Evolutionary conservation across 805 yeast species (phyloP).

Genomic region (Candida tammaniensis): DNA sequence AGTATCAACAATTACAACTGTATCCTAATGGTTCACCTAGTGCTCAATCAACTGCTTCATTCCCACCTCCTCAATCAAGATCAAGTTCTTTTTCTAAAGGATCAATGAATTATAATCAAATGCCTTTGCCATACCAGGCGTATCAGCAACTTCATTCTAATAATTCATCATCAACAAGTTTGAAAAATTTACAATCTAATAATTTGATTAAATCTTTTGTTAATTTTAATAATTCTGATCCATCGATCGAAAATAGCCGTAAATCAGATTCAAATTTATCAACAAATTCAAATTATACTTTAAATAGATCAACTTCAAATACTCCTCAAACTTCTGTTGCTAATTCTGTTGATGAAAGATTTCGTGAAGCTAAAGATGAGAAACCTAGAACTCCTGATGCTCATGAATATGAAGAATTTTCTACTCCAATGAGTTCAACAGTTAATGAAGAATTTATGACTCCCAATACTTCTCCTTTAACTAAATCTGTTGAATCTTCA

Average conservation of each 20-base stretch:
- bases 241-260: constrained; percentile 7
- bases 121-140: constrained; percentile 9
- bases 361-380: constrained; percentile 1
- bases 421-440: constrained; percentile 9
- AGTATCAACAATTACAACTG: constrained; percentile 13
- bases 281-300: constrained; percentile 5
- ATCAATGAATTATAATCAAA: background rate
- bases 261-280: background rate
- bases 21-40: constrained; percentile 1
- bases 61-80: constrained; percentile 1
- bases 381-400: background rate
- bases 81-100: background rate
- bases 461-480: constrained; percentile 3
- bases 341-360: background rate
- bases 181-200: constrained; percentile 14
- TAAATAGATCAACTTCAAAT: constrained; percentile 13
- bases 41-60: constrained; percentile 1
- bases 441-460: constrained; percentile 7
- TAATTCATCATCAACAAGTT: constrained; percentile 14
- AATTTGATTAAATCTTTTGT: constrained; percentile 10
- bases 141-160: constrained; percentile 11
- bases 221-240: constrained; percentile 9
- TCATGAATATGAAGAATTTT: constrained; percentile 2
- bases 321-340: constrained; percentile 14
- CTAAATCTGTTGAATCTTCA: background rate